Conservation (phyloP, 108 stramenopile species). For the Nannochloropsis salina region DNA sequence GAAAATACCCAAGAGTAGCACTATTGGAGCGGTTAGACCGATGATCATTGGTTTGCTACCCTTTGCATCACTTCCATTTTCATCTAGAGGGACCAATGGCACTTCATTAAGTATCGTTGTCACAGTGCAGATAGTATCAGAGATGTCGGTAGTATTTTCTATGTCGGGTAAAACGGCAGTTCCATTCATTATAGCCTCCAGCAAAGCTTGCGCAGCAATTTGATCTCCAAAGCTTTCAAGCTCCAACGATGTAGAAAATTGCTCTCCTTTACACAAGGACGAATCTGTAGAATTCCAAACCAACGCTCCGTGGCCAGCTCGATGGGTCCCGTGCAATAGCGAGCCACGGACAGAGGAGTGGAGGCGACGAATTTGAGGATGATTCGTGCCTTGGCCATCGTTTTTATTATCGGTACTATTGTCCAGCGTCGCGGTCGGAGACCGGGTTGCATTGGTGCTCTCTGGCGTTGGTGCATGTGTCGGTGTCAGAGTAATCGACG, state of each 20-base stretch:
- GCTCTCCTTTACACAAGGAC: background rate
- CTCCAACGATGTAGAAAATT: background rate
- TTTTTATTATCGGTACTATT: background rate
- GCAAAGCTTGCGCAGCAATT: background rate
- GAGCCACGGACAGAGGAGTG: background rate
- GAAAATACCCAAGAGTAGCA: no score
- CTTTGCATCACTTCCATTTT: background rate
- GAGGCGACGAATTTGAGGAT: background rate
- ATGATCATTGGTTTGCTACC: no score
- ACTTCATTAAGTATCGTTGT: background rate
- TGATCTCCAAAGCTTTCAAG: constrained; percentile 17
- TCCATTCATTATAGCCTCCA: background rate
- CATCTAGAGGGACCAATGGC: background rate
- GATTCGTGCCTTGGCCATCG: background rate
- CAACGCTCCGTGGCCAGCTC: background rate
- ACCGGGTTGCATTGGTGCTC: background rate
- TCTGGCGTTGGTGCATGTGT: background rate
- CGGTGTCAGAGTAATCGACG: background rate
- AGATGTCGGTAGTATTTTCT: background rate
- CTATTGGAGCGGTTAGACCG: no score
- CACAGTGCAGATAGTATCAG: background rate
- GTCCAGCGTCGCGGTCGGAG: background rate
- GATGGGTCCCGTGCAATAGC: background rate
- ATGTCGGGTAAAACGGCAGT: background rate
- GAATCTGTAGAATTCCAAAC: background rate